These are phyloP conservation scores for Persicaria maculosa DNA, from an alignment of 148 eudicot species.

Conservation along the genomic window DNA sequence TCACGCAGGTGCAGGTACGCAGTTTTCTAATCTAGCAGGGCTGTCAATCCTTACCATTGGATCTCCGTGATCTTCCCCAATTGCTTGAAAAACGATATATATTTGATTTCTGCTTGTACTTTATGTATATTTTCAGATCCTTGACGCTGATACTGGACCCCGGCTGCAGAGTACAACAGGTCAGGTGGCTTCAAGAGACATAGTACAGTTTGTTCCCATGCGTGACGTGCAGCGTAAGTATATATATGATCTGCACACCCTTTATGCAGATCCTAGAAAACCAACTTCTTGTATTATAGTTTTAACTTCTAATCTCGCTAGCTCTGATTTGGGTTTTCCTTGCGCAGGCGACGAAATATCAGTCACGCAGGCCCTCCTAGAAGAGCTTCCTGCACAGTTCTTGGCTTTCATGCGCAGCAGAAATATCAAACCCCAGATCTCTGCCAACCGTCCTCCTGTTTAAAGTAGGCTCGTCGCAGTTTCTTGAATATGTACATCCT, in stretches of 20 bases:
- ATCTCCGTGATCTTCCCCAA: too few relatives aligned
- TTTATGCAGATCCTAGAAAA: neutral
- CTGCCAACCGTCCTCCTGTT: neutral
- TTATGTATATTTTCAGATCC: slow-evolving; percentile 38
- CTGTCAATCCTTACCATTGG: too few relatives aligned
- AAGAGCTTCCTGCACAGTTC: slow-evolving; percentile 85
- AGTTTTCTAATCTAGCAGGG: too few relatives aligned
- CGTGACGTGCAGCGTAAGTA: slow-evolving; percentile 69
- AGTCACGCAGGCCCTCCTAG: slow-evolving; percentile 61
- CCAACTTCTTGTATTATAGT: neutral
- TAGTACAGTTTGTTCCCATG: slow-evolving; percentile 93
- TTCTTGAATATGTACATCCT: too few relatives aligned
- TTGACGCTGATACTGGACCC: slow-evolving; percentile 81
- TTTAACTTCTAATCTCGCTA: neutral
- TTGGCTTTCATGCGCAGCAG: slow-evolving; percentile 60
- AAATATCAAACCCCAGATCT: slow-evolving; percentile 49
- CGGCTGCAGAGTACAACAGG: slow-evolving; percentile 82
- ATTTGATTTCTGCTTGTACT: neutral
- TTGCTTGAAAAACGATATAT: too few relatives aligned
- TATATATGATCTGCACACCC: neutral
- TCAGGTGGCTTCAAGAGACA: slow-evolving; percentile 83
- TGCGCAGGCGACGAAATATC: slow-evolving; percentile 59
- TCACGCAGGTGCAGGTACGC: slow-evolving; percentile 69
- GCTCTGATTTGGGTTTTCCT: neutral
- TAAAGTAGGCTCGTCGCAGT: neutral